Conservation (phyloP, 169 alveolate genomes). For the Eimeria acervulina region DNA sequence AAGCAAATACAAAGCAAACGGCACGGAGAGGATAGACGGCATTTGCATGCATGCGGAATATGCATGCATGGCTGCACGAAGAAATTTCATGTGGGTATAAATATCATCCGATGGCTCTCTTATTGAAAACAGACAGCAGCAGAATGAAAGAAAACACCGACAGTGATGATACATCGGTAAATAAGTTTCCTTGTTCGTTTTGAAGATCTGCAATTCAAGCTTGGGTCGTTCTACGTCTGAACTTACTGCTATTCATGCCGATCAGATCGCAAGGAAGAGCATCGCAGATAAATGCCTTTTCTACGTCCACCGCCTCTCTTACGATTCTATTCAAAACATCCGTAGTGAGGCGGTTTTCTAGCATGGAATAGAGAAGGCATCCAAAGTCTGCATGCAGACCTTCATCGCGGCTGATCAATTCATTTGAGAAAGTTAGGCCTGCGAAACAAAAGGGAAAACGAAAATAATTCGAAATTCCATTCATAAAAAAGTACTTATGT, state of each 20-base stretch:
- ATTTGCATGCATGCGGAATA: too few relatives aligned
- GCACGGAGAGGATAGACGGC: too few relatives aligned
- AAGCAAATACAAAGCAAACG: too few relatives aligned
- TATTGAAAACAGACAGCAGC: too few relatives aligned
- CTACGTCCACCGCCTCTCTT: constrained; percentile 98
- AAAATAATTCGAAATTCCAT: neutral
- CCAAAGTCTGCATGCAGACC: constrained; percentile 99
- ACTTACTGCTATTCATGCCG: constrained; percentile 97
- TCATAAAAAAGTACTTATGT: neutral
- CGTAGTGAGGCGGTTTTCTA: constrained; percentile 93
- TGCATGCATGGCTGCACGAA: too few relatives aligned
- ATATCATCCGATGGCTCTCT: too few relatives aligned
- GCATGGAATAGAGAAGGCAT: constrained; percentile 96
- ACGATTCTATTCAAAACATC: constrained; percentile 96
- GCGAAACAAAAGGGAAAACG: neutral
- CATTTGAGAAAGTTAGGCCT: constrained; percentile 97
- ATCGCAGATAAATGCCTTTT: constrained; percentile 97
- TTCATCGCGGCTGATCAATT: constrained; percentile 98
- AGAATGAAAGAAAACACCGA: too few relatives aligned
- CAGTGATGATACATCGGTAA: too few relatives aligned
- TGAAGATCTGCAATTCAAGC: too few relatives aligned
- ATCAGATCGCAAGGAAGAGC: constrained; percentile 98
- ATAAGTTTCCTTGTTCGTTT: too few relatives aligned
- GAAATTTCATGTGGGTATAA: too few relatives aligned
- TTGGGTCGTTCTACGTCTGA: too few relatives aligned